Base-by-base conservation (phyloP, 208 protist species). In the Angomonas ambiguus region DNA sequence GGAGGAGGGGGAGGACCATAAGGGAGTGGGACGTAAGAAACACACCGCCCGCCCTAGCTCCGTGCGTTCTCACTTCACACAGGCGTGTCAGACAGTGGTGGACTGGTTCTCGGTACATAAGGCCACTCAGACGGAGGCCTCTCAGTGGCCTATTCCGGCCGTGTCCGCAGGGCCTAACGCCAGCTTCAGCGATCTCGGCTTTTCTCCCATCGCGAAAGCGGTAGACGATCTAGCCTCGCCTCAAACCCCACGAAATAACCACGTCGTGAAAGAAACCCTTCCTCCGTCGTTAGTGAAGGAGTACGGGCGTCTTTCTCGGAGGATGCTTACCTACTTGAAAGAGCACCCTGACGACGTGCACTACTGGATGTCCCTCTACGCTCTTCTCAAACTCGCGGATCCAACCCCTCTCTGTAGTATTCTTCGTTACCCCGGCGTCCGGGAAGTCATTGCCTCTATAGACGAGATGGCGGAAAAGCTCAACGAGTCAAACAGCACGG, bases 361-460 rank as follows among this genome's bases (percentile, higher is more conserved):
- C 10, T 18, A 42, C 20, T 87, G 77, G 81, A 82, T 83, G 77
- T 33, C 32, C 8, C 57, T 87, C 18, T 87, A 87, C 64, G 33
- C 34, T 2, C 79, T 82, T 48, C 71, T 83, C n/a, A 69, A 71
- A 1, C 61, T 81, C 32, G n/a, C 81, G 25, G 77, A 77, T n/a
- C 1, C 27, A 25, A 0, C 48, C 8, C 65, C 16, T 8, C 38
- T 45, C 8, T n/a, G 16, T 8, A 48, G 38, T 18, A 48, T 48
- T 18, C 38, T 18, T 48, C 18, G 38, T 18, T 48, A 18, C 38
- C 38, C 38, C 18, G 11, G 13, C 38, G 38, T 48, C 38, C 18
- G 38, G 11, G 38, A 48, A 48, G 38, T 48, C 38, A 48, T 48
- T 48, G 38, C 38, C 13, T n/a, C n/a, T n/a, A n/a, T n/a, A n/a